Conservation (phyloP, 2,329 filamentous ascomycete species). For the Apiospora rasikravindrae region DNA sequence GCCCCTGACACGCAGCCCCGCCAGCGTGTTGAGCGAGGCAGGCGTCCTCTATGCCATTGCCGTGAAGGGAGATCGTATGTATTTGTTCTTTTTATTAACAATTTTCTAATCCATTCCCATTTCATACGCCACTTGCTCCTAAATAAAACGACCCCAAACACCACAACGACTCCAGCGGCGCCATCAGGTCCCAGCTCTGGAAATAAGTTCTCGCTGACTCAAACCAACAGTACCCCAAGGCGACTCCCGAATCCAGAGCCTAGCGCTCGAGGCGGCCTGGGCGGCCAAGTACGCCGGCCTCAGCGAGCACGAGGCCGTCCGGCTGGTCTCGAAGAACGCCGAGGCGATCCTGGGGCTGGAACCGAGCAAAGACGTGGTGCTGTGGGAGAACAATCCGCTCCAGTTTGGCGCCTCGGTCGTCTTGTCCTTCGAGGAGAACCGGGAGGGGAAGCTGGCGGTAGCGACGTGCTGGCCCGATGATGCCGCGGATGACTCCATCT, state of each 20-base stretch:
- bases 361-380: slow-evolving; percentile 44
- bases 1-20: slow-evolving; percentile 46
- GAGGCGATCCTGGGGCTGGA: slow-evolving; percentile 47
- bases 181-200: no score
- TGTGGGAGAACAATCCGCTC: slow-evolving; percentile 50
- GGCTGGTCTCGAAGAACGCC: slow-evolving; percentile 46
- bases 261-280: slow-evolving; percentile 46
- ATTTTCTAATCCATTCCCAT: not conserved
- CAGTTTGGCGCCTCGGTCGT: slow-evolving; percentile 46
- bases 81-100: not conserved
- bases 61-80: slow-evolving; percentile 33
- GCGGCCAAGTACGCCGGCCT: slow-evolving; percentile 46
- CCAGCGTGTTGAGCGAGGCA: slow-evolving; percentile 45
- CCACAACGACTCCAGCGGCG: not conserved
- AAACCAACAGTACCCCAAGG: slow-evolving; percentile 30
- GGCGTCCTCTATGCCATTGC: slow-evolving; percentile 45
- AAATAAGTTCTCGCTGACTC: not conserved
- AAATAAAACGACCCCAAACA: not conserved
- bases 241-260: slow-evolving; percentile 46
- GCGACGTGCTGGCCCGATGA: slow-evolving; percentile 42
- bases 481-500: not conserved
- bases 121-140: not conserved
- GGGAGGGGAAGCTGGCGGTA: slow-evolving; percentile 36
- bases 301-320: slow-evolving; percentile 39
- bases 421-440: slow-evolving; percentile 40